Evolutionary conservation across 2,329 filamentous ascomycete genomes (phyloP).

Genomic region (Epicoccum sorghinum): DNA sequence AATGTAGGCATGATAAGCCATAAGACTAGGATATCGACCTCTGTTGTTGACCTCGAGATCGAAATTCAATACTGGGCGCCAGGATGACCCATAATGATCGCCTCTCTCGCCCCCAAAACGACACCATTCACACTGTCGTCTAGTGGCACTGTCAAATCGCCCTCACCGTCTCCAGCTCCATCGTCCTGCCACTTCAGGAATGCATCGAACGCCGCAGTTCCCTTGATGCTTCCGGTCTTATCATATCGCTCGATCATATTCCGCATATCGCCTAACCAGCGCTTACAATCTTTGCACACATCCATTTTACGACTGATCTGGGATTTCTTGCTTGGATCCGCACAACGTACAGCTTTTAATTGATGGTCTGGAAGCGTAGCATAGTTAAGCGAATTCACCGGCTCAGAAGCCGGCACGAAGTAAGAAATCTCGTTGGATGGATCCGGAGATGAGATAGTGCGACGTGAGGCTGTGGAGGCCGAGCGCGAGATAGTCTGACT

Average conservation of each 20-base stretch:
- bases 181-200: constrained; percentile 37
- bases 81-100: constrained; percentile 31
- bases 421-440: constrained; percentile 22
- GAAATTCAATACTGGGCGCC: constrained; percentile 13
- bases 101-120: constrained; percentile 27
- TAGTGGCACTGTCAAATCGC: constrained; percentile 30
- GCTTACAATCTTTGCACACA: constrained; percentile 39
- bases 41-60: neutral
- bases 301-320: constrained; percentile 32
- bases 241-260: constrained; percentile 39
- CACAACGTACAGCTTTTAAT: constrained; percentile 28
- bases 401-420: constrained; percentile 2
- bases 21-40: neutral
- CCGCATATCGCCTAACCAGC: constrained; percentile 38
- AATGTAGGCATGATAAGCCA: too few relatives aligned
- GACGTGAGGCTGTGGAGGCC: constrained; percentile 27
- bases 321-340: constrained; percentile 23
- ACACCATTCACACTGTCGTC: constrained; percentile 21
- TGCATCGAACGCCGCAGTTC: constrained; percentile 38
- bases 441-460: constrained; percentile 21
- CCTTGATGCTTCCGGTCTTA: constrained; percentile 37
- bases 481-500: constrained; percentile 33
- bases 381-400: constrained; percentile 19
- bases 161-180: constrained; percentile 21
- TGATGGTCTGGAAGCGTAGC: constrained; percentile 36